Evolutionary conservation across 345 rosid genomes (phyloP).

Genomic region (Hibiscus mutabilis): DNA sequence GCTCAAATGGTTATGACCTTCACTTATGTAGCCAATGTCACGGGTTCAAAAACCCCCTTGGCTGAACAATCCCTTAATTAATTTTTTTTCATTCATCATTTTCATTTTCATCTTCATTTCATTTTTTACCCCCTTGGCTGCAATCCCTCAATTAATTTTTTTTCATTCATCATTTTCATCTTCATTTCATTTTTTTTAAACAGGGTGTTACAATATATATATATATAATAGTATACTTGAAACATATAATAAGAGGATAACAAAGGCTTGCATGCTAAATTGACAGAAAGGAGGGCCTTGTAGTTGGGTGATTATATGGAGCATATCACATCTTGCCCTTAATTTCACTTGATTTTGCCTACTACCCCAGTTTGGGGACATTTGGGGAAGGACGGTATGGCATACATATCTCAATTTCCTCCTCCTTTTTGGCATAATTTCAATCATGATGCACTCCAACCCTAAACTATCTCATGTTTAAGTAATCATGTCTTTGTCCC

Average conservation of each 20-base stretch:
- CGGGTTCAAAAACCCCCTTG: too few relatives aligned
- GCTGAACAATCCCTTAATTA: too few relatives aligned
- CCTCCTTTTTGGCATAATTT: not conserved
- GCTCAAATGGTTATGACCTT: too few relatives aligned
- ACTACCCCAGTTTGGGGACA: conserved; percentile 28
- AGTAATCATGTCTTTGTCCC: too few relatives aligned
- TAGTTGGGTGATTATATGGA: conserved; percentile 20
- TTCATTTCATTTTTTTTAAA: too few relatives aligned
- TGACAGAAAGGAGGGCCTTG: conserved; percentile 32
- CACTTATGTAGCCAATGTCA: too few relatives aligned
- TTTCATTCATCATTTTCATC: too few relatives aligned
- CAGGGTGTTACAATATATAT: too few relatives aligned
- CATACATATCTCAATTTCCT: conserved; percentile 9
- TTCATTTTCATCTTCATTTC: too few relatives aligned
- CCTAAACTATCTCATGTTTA: not conserved
- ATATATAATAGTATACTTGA: not conserved
- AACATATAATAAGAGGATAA: not conserved
- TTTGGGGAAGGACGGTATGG: conserved; percentile 30
- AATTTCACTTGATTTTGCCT: conserved; percentile 28
- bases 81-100: too few relatives aligned
- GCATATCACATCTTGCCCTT: conserved; percentile 13
- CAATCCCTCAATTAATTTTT: too few relatives aligned
- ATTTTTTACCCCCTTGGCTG: too few relatives aligned
- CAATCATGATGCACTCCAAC: not conserved
- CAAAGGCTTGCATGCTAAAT: conserved; percentile 34